Conservation (phyloP, 2,329 filamentous ascomycete species). For the Fusarium burgessii region DNA sequence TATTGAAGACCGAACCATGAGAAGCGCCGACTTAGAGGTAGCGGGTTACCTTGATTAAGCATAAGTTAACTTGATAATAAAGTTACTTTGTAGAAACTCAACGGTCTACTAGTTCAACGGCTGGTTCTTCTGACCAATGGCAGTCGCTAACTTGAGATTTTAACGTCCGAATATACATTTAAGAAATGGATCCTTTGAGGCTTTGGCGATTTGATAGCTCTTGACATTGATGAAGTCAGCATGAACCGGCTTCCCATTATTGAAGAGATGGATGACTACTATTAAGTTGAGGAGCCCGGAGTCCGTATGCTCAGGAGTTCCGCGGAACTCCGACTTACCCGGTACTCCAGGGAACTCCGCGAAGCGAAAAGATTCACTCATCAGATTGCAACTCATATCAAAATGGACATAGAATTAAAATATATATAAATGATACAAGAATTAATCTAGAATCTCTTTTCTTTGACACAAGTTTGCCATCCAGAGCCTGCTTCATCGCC, state of each 20-base stretch:
- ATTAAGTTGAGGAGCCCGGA: neutral
- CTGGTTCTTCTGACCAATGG: neutral
- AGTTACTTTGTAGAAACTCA: too few relatives aligned
- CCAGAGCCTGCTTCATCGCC: too few relatives aligned
- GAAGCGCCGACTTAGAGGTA: too few relatives aligned
- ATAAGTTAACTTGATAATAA: accelerated
- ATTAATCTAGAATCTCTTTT: accelerated
- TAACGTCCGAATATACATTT: too few relatives aligned
- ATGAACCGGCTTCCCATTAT: slow-evolving; percentile 1
- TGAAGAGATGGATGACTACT: neutral
- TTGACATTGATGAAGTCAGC: slow-evolving; percentile 37
- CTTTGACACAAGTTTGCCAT: accelerated
- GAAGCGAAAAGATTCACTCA: neutral
- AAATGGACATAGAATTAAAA: neutral
- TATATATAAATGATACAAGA: neutral
- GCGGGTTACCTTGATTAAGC: neutral
- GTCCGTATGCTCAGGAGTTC: slow-evolving; percentile 10
- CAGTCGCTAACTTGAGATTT: too few relatives aligned
- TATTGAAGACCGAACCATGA: too few relatives aligned
- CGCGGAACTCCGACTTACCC: slow-evolving; percentile 27
- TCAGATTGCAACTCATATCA: neutral
- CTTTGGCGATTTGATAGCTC: slow-evolving; percentile 29
- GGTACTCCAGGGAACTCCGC: slow-evolving; percentile 20
- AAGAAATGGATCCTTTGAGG: too few relatives aligned
- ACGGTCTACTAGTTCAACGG: too few relatives aligned